Percentiles rank a stretch among this genome's conserved stretches.
Conservation (phyloP, 441 rosid species). For the Erysimum cheiri region DNA sequence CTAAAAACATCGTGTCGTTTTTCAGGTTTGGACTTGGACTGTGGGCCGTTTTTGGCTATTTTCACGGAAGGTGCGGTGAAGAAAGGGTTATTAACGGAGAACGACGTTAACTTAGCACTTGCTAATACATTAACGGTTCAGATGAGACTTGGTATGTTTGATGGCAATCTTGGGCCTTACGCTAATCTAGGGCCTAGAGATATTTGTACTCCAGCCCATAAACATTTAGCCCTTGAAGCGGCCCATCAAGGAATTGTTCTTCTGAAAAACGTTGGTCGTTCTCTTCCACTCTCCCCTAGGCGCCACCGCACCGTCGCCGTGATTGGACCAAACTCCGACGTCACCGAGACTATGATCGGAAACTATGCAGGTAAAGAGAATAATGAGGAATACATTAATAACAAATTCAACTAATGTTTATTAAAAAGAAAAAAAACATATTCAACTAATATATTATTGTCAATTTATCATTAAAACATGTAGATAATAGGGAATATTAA, state of each 20-base stretch:
- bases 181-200: constrained; percentile 73
- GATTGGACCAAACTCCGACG: constrained; percentile 78
- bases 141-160: constrained; percentile 82
- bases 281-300: constrained; percentile 56
- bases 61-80: constrained; percentile 72
- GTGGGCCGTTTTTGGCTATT: constrained; percentile 83
- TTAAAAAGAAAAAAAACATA: too few relatives aligned
- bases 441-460: too few relatives aligned
- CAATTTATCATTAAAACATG: too few relatives aligned
- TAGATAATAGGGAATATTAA: too few relatives aligned
- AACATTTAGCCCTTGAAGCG: constrained; percentile 65
- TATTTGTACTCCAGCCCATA: constrained; percentile 63
- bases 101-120: constrained; percentile 60
- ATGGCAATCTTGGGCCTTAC: constrained; percentile 61
- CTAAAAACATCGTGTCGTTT: background rate
- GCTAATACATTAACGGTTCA: constrained; percentile 71
- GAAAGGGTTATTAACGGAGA: constrained; percentile 49
- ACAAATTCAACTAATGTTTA: too few relatives aligned
- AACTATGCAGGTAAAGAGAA: constrained; percentile 56
- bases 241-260: constrained; percentile 80
- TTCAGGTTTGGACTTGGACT: constrained; percentile 68
- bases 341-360: constrained; percentile 72
- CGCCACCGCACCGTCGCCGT: constrained; percentile 65
- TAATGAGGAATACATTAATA: too few relatives aligned
- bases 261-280: constrained; percentile 49